phyloP scores from a whole-genome alignment of 352 stramenopile species.

The Phytopythium cucurbitacearum region DNA sequence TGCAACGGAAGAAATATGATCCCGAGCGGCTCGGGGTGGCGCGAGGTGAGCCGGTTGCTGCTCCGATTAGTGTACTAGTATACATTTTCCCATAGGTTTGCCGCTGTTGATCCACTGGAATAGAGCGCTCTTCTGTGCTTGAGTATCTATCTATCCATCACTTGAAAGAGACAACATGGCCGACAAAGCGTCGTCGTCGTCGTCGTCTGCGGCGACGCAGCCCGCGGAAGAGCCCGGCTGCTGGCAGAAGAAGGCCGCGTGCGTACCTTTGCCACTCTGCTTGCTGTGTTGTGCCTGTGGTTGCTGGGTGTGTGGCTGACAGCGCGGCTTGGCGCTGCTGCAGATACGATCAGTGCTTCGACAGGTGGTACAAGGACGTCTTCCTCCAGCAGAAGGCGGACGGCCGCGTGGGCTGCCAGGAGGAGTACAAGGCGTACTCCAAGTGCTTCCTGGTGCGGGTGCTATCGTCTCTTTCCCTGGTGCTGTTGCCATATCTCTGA shows the following conservation, averaged over 20 bases:
- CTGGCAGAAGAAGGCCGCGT: conserved; percentile 70
- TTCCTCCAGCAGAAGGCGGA: conserved; percentile 79
- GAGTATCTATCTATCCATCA: not conserved
- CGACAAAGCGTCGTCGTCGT: conserved; percentile 8
- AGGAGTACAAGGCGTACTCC: conserved; percentile 78
- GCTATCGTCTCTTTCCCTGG: not conserved
- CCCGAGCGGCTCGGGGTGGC: not conserved
- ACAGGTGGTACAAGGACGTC: conserved; percentile 83
- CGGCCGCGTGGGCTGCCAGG: conserved; percentile 65
- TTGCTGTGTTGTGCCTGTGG: not conserved
- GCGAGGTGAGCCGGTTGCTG: not conserved
- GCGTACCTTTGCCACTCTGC: conserved; percentile 7
- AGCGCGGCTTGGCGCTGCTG: not conserved
- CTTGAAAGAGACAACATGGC: conserved; percentile 12
- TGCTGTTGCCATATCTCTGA: conserved; percentile 4
- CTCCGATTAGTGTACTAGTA: conserved; percentile 10
- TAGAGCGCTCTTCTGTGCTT: conserved; percentile 8
- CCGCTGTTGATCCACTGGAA: not conserved
- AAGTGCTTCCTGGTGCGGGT: conserved; percentile 60
- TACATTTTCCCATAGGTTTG: conserved; percentile 16
- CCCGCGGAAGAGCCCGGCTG: conserved; percentile 40
- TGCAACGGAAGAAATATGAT: not conserved
- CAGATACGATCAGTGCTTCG: conserved; percentile 84
- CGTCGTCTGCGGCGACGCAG: not conserved
- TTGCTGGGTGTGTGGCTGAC: not conserved